These are phyloP conservation scores for Rubia yunnanensis DNA, from an alignment of 257 asterid genomes.

Conservation along the genomic window DNA sequence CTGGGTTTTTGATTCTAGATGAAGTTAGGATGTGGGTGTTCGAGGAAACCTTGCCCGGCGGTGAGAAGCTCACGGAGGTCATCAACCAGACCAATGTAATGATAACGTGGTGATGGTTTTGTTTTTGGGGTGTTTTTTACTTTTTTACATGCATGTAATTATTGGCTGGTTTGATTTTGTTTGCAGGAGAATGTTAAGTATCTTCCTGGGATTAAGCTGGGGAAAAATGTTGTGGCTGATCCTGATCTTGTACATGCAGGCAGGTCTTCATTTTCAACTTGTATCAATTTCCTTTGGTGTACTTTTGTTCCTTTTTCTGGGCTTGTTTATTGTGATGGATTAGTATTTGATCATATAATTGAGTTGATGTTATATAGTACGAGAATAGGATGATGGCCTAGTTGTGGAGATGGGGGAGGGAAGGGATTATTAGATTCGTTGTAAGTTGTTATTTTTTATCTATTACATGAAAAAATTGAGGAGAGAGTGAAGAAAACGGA, in stretches of 20 bases:
- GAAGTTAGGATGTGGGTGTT: slow-evolving; percentile 89
- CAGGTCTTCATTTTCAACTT: slow-evolving; percentile 31
- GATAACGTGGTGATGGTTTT: not conserved
- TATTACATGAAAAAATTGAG: not conserved
- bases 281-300: not conserved
- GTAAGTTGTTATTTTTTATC: not conserved
- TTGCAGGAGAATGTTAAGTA: slow-evolving; percentile 76
- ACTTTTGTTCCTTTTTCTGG: not conserved
- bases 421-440: not conserved
- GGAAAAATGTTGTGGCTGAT: slow-evolving; percentile 67
- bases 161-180: not conserved
- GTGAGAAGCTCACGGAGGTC: slow-evolving; percentile 62
- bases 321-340: not conserved
- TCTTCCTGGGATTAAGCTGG: slow-evolving; percentile 77
- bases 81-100: slow-evolving; percentile 54
- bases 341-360: not conserved
- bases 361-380: no score
- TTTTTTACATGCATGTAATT: not conserved
- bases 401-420: no score
- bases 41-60: slow-evolving; percentile 57
- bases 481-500: not conserved
- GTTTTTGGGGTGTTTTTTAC: not conserved
- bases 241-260: slow-evolving; percentile 81
- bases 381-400: no score
- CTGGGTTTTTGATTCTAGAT: slow-evolving; percentile 28